These are phyloP conservation scores for Schwanniomyces etchellsii DNA, from an alignment of 1,139 yeast genomes.

Conservation along the genomic window DNA sequence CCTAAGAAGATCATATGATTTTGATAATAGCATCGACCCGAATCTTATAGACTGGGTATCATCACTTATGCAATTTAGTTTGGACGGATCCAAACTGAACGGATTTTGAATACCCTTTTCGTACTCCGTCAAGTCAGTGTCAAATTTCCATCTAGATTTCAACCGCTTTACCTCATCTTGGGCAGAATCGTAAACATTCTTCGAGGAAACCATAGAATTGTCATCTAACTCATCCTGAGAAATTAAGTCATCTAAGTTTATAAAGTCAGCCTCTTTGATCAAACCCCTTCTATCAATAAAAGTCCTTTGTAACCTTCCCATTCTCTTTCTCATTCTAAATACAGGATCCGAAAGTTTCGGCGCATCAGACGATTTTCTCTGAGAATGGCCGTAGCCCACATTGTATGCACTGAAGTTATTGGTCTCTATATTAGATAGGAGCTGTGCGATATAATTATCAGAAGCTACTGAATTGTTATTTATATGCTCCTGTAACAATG, in stretches of 20 bases:
- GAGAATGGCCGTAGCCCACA: slow-evolving; percentile 34
- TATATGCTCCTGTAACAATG: slow-evolving; percentile 27
- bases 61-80: slow-evolving; percentile 74
- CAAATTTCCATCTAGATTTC: slow-evolving; percentile 73
- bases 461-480: slow-evolving; percentile 19
- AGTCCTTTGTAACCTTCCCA: slow-evolving; percentile 65
- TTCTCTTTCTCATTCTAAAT: slow-evolving; percentile 65
- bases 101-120: slow-evolving; percentile 46
- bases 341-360: slow-evolving; percentile 47
- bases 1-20: slow-evolving; percentile 68
- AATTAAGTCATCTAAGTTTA: slow-evolving; percentile 18
- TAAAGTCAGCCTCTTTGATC: slow-evolving; percentile 26
- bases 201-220: slow-evolving; percentile 11
- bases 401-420: slow-evolving; percentile 44
- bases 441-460: slow-evolving; percentile 33
- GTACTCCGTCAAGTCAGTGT: slow-evolving; percentile 51
- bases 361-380: slow-evolving; percentile 16
- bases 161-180: slow-evolving; percentile 50
- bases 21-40: slow-evolving; percentile 85
- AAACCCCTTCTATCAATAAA: slow-evolving; percentile 69
- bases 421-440: slow-evolving; percentile 38
- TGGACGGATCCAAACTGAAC: slow-evolving; percentile 60
- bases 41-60: slow-evolving; percentile 87
- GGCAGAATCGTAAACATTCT: slow-evolving; percentile 53
- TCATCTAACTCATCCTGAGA: slow-evolving; percentile 20